Evolutionary conservation across 2,329 filamentous ascomycete genomes (phyloP).

Genomic region (Furcasterigmium sp.): DNA sequence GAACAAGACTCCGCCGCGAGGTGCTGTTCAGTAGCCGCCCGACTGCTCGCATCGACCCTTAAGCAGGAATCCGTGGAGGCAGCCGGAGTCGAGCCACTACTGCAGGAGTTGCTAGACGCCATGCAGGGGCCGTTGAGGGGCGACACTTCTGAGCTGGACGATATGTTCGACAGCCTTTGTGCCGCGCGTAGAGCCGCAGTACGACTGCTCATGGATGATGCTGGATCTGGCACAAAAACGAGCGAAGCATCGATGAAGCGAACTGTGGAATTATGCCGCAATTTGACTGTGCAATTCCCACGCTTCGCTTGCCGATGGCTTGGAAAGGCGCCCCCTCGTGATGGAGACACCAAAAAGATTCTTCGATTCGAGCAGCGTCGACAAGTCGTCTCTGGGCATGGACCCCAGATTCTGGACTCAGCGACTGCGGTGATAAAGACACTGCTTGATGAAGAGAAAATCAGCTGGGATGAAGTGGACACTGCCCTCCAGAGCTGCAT

Average conservation of each 20-base stretch:
- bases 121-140: conserved; percentile 57
- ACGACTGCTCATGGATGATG: conserved; percentile 32
- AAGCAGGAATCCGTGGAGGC: conserved; percentile 33
- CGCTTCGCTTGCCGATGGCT: conserved; percentile 58
- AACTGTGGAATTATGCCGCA: conserved; percentile 38
- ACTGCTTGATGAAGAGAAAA: conserved; percentile 39
- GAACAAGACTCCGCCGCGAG: conserved; percentile 41
- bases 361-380: conserved; percentile 58
- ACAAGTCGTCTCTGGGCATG: conserved; percentile 43
- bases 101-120: conserved; percentile 44
- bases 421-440: conserved; percentile 51
- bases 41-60: conserved; percentile 49
- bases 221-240: background rate
- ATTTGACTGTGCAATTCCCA: conserved; percentile 53
- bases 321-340: conserved; percentile 48
- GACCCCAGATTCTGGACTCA: conserved; percentile 56
- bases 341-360: conserved; percentile 49
- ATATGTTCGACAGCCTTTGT: conserved; percentile 53
- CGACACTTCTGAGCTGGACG: conserved; percentile 53
- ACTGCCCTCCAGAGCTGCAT: conserved; percentile 52
- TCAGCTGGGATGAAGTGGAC: conserved; percentile 52
- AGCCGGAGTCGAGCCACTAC: conserved; percentile 31
- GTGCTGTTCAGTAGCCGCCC: conserved; percentile 47
- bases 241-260: conserved; percentile 12
- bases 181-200: conserved; percentile 49